Evolutionary conservation across 202 grass and related monocot species (phyloP).

Genomic region (Zizania palustris): DNA sequence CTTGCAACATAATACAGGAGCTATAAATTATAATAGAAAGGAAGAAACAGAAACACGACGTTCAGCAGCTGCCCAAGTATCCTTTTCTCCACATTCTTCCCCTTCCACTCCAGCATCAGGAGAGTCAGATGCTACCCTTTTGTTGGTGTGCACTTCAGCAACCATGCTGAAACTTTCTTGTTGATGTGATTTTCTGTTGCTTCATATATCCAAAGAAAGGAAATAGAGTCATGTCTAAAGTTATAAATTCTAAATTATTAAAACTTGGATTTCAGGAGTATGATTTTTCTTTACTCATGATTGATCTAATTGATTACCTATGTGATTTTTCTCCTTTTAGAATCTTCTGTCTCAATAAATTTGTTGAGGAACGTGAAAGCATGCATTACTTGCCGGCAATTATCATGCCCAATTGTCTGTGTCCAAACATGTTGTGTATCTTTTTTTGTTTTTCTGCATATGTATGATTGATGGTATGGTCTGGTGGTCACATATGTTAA

Average conservation of each 20-base stretch:
- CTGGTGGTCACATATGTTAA: background rate
- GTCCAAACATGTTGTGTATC: background rate
- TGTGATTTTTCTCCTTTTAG: constrained; percentile 19
- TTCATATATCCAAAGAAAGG: too few relatives aligned
- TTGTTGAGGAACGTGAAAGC: constrained; percentile 18
- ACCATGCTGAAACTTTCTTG: constrained; percentile 10
- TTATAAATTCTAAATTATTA: too few relatives aligned
- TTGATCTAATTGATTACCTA: constrained; percentile 18
- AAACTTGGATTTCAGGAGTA: too few relatives aligned
- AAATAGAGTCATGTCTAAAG: too few relatives aligned
- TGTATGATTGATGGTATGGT: background rate
- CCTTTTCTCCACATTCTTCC: background rate
- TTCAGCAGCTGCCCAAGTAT: background rate
- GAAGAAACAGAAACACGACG: background rate
- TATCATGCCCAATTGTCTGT: constrained; percentile 13
- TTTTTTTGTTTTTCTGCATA: constrained; percentile 30
- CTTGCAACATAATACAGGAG: background rate
- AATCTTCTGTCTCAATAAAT: background rate
- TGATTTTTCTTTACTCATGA: background rate
- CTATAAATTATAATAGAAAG: background rate
- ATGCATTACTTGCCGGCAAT: constrained; percentile 1
- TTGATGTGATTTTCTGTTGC: background rate
- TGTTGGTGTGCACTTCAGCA: constrained; percentile 6
- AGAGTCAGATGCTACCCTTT: background rate
- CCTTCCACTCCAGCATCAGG: too few relatives aligned